Evolutionary conservation across 2,329 filamentous ascomycete species (phyloP), one percentile per base, ranked within the genome.

Genomic region (Elsinoe arachidis): DNA sequence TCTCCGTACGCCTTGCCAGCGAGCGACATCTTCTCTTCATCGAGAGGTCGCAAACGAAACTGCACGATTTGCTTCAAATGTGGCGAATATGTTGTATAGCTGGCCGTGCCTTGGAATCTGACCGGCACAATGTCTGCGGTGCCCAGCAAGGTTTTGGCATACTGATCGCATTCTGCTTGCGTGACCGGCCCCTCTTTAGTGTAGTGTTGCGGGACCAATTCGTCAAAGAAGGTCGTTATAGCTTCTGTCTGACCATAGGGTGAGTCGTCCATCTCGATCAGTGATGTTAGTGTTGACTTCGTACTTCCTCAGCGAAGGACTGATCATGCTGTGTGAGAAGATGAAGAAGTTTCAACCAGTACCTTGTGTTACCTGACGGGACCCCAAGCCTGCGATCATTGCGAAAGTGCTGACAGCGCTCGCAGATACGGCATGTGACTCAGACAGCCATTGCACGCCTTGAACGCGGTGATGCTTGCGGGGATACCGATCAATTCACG

Each of bases 101-200:
- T 54, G 5, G 49, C 49, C 5, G 49, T 54, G 14, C 49, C 49
- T 39, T 37, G 49, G 17, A 23, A 54, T 15, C 17, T 54, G n/a
- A 54, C 49, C 9, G 34, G 49, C n/a, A 26, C 17, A 12, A 54
- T 39, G 26, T 54, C 49, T n/a, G 34, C 34, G 23, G 49, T 39
- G 12, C 34, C 49, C n/a, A 54, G 49, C 10, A 54, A 17, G 7
- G 10, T 21, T 38, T 34, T 54, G 3, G 49, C 49, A n/a, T 15
- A 41, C 10, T 37, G 14, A 15, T 38, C 37, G n/a, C 49, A 54
- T 7, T 49, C 23, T 34, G 23, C 44, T 33, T 26, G 23, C 6
- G 44, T 49, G 14, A 49, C 41, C 23, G 41, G 12, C 17, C 17
- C 21, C 1, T 17, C 23, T 34, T n/a, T 21, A 15, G 41, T 17